phyloP scores from a whole-genome alignment of 805 yeast species.

The Kregervanrija pseudodelftensis region DNA sequence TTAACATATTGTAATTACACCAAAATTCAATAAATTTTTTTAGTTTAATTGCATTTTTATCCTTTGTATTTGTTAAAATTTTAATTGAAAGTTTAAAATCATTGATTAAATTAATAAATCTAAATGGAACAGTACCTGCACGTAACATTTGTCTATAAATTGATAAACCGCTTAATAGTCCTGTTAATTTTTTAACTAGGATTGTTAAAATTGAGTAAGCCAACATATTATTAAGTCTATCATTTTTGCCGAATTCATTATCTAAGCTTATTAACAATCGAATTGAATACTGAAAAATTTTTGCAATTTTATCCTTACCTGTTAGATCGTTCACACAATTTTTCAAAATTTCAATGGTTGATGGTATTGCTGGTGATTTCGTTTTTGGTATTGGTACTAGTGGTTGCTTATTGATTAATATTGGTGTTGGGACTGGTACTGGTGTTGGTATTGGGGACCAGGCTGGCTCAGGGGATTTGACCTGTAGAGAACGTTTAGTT shows the following conservation, averaged over 20 bases:
- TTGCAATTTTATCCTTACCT: constrained; percentile 70
- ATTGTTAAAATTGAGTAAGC: constrained; percentile 5
- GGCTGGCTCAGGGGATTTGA: too few relatives aligned
- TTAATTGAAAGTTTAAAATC: constrained; percentile 25
- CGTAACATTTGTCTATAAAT: constrained; percentile 61
- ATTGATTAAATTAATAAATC: constrained; percentile 32
- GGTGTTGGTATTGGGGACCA: too few relatives aligned
- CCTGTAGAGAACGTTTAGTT: too few relatives aligned
- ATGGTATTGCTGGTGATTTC: neutral
- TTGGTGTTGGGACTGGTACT: neutral
- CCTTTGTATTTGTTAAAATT: constrained; percentile 8
- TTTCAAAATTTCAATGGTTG: constrained; percentile 7
- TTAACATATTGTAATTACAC: constrained; percentile 39
- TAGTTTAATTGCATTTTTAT: constrained; percentile 13
- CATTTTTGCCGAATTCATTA: neutral
- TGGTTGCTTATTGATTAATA: neutral
- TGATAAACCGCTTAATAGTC: constrained; percentile 33
- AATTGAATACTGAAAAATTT: constrained; percentile 51
- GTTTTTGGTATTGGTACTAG: neutral
- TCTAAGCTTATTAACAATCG: constrained; percentile 36
- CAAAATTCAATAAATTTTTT: constrained; percentile 23
- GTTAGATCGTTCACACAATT: constrained; percentile 39
- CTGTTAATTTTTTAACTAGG: constrained; percentile 5
- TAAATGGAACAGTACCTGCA: constrained; percentile 64
- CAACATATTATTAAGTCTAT: neutral